These are phyloP conservation scores for Casuarina glauca DNA, from an alignment of 306 rosid species.

Conservation along the genomic window DNA sequence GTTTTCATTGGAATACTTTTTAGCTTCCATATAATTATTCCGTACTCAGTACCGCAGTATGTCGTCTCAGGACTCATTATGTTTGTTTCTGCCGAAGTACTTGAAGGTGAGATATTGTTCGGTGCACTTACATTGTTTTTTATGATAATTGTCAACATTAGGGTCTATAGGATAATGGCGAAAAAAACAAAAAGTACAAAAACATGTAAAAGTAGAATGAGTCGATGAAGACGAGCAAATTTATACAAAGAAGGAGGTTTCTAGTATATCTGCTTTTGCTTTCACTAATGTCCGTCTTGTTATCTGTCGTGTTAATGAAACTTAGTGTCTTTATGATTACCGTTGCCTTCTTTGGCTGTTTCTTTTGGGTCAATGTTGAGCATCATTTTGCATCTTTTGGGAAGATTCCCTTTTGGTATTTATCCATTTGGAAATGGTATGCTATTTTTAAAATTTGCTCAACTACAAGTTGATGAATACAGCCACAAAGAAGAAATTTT, in stretches of 20 bases:
- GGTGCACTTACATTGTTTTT: conserved; percentile 14
- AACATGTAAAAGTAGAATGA: too few species aligned
- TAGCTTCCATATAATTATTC: conserved; percentile 69
- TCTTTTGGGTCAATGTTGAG: not conserved
- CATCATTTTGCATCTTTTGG: not conserved
- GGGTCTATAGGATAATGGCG: not conserved
- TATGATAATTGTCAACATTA: not conserved
- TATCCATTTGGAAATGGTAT: not conserved
- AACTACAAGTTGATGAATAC: not conserved
- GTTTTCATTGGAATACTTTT: conserved; percentile 67
- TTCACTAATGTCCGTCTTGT: not conserved
- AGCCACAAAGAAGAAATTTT: not conserved
- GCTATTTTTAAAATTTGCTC: not conserved
- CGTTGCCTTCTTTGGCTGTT: not conserved
- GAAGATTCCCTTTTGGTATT: not conserved
- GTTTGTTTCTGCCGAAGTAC: conserved; percentile 99
- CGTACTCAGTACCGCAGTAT: conserved; percentile 77
- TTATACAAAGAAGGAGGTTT: too few species aligned
- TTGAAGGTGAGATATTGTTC: conserved; percentile 73
- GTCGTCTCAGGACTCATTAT: conserved; percentile 85
- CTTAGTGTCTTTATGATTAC: not conserved
- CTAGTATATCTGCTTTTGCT: not conserved
- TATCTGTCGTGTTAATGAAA: not conserved
- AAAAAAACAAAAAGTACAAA: not conserved
- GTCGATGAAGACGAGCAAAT: too few species aligned